Evolutionary conservation across 2,329 filamentous ascomycete species (phyloP), one percentile per base, ranked within the genome.

Genomic region (Cladosporium oxysporum): DNA sequence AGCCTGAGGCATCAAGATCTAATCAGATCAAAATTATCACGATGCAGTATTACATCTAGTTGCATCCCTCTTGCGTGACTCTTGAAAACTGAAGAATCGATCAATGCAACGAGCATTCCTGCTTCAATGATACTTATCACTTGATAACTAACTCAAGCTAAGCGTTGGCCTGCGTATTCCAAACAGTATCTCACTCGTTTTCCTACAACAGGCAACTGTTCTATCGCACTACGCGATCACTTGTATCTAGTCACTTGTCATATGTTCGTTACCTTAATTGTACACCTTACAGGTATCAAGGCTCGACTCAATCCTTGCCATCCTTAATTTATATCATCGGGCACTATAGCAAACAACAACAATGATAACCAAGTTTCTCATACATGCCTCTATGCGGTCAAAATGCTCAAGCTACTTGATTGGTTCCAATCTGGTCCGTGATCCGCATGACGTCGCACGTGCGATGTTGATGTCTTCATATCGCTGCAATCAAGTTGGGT

Each of bases 391-490:
- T 26, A 26, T 3, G 23, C 23, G 23, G 23, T 26, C 23, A 3
- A 26, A 2, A 2, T 26, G 23, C 23, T 26, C 8, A 47, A 47
- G 41, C 8, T 21, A n/a, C 2, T n/a, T n/a, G n/a, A n/a, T n/a
- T n/a, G 14, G 11, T 31, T 33, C 23, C 18, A 21, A 3, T 31
- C 4, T 29, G 52, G 52, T 55, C 41, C 28, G 52, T 55, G 52
- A 31, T 55, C 18, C 52, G 28, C 28, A 55, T 55, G 52, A 55
- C 52, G 52, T 55, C 52, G 52, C 52, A n/a, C 6, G 52, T 33
- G 28, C 52, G 33, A 29, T 28, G 26, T 53, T 29, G 28, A 53
- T 53, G 28, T 33, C 37, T 44, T 23, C 28, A 55, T 11, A 33
- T n/a, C 41, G 8, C 16, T 41, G 35, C n/a, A 12, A 3, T 12